phyloP scores from a whole-genome alignment of 164 flowering plant genomes.

The Vitis cinerea region DNA sequence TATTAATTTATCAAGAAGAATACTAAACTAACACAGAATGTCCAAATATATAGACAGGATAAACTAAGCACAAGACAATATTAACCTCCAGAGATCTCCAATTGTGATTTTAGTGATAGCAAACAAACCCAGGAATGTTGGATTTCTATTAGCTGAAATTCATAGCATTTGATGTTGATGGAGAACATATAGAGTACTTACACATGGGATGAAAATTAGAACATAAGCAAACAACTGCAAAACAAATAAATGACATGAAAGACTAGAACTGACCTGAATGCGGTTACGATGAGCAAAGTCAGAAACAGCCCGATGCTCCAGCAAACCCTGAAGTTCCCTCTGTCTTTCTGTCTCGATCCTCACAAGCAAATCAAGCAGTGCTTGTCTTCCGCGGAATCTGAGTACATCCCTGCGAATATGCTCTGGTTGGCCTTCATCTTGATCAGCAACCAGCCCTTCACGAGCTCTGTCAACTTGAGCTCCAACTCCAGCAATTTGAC shows the following conservation, averaged over 20 bases:
- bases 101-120: no score
- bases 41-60: no score
- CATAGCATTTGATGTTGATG: not conserved
- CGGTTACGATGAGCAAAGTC: conserved; percentile 85
- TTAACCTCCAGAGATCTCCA: no score
- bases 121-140: no score
- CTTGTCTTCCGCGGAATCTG: conserved; percentile 80
- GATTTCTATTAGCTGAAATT: not conserved
- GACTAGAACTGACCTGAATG: conserved; percentile 53
- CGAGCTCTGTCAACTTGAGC: conserved; percentile 36
- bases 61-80: no score
- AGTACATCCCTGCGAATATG: conserved; percentile 58
- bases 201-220: not conserved
- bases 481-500: conserved; percentile 26
- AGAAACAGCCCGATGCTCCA: conserved; percentile 78
- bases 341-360: conserved; percentile 74
- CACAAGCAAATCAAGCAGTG: conserved; percentile 67
- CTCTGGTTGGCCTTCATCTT: conserved; percentile 66
- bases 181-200: not conserved
- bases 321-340: conserved; percentile 62
- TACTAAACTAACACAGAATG: no score
- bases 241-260: not conserved
- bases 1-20: no score
- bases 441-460: conserved; percentile 39
- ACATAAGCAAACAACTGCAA: not conserved